These are phyloP conservation scores for Triangularia setosa DNA, from an alignment of 2,329 filamentous ascomycete species.

Conservation along the genomic window DNA sequence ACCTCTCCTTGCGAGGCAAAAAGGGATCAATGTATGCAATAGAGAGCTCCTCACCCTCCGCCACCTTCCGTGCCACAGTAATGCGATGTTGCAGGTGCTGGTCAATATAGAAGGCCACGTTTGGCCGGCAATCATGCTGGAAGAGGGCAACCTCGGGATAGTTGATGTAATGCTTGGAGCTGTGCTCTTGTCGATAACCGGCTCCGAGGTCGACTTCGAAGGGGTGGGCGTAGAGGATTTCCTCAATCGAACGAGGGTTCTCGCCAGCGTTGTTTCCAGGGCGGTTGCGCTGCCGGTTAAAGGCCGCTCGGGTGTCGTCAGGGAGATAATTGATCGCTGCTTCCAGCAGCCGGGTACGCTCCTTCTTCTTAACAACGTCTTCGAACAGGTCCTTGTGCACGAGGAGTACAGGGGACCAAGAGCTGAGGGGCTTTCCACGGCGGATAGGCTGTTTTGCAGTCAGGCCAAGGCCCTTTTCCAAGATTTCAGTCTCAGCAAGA, in stretches of 20 bases:
- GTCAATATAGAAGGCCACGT: slow-evolving; percentile 36
- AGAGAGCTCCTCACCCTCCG: slow-evolving; percentile 36
- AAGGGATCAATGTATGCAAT: slow-evolving; percentile 38
- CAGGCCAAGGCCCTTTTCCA: slow-evolving; percentile 20
- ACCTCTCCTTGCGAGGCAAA: slow-evolving; percentile 26
- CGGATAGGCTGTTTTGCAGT: slow-evolving; percentile 23
- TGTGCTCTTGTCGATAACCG: slow-evolving; percentile 10
- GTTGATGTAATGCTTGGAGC: slow-evolving; percentile 24
- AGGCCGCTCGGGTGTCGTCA: slow-evolving; percentile 19
- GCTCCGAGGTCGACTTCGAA: slow-evolving; percentile 28
- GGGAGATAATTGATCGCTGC: slow-evolving; percentile 26
- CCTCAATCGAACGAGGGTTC: slow-evolving; percentile 18
- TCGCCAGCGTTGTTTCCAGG: slow-evolving; percentile 6
- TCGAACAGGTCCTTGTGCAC: slow-evolving; percentile 25
- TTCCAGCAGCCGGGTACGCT: slow-evolving; percentile 23
- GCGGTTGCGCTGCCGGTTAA: slow-evolving; percentile 19
- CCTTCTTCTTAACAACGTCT: slow-evolving; percentile 14
- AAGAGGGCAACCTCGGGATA: slow-evolving; percentile 36
- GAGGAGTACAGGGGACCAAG: slow-evolving; percentile 24
- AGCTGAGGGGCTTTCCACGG: slow-evolving; percentile 26
- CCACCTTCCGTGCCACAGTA: slow-evolving; percentile 33
- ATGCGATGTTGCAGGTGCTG: slow-evolving; percentile 31
- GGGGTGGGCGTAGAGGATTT: slow-evolving; percentile 23
- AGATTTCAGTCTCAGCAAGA: slow-evolving; percentile 16
- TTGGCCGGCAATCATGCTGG: slow-evolving; percentile 41